Percentiles rank a stretch among this genome's conserved stretches.
Conservation (phyloP, 129 eudicot species). For the Helichrysum umbraculigerum region DNA sequence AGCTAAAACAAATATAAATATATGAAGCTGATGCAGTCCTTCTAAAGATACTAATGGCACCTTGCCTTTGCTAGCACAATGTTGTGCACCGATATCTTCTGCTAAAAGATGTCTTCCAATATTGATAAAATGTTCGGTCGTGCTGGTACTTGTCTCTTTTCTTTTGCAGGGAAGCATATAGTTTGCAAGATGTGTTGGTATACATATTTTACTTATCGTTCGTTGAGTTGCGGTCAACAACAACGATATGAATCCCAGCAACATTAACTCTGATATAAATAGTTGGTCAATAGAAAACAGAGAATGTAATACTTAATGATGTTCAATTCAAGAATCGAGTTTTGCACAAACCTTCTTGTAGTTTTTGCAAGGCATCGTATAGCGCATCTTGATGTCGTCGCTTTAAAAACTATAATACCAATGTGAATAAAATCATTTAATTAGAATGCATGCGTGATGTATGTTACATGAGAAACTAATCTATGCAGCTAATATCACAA, state of each 20-base stretch:
- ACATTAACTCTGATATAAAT: constrained; percentile 66
- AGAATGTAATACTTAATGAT: not conserved
- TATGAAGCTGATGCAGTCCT: constrained; percentile 95
- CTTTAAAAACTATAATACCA: constrained; percentile 51
- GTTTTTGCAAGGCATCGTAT: constrained; percentile 65
- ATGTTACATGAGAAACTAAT: too few relatives aligned
- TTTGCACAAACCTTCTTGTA: constrained; percentile 61
- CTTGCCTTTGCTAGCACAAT: constrained; percentile 55
- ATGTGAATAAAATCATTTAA: too few relatives aligned
- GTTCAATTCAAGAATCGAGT: not conserved
- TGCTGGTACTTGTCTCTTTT: constrained; percentile 13
- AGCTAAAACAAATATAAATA: constrained; percentile 84
- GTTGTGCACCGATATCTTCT: constrained; percentile 27
- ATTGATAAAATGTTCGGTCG: constrained; percentile 21
- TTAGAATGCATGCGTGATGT: too few relatives aligned
- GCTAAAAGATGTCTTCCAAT: constrained; percentile 48
- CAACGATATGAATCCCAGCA: constrained; percentile 90
- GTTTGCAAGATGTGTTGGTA: constrained; percentile 58
- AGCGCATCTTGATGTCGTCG: constrained; percentile 53
- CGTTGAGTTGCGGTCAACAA: constrained; percentile 76
- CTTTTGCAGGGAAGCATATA: constrained; percentile 86
- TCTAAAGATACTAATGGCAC: constrained; percentile 73
- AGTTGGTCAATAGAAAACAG: not conserved
- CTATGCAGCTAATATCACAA: too few relatives aligned
- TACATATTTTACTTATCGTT: constrained; percentile 64